A percentile compares a stretch with the other conserved stretches of the same genome.
These are phyloP conservation scores for Allomyces javanicus DNA, from an alignment of 192 early-diverging fungal species.

Conservation along the genomic window DNA sequence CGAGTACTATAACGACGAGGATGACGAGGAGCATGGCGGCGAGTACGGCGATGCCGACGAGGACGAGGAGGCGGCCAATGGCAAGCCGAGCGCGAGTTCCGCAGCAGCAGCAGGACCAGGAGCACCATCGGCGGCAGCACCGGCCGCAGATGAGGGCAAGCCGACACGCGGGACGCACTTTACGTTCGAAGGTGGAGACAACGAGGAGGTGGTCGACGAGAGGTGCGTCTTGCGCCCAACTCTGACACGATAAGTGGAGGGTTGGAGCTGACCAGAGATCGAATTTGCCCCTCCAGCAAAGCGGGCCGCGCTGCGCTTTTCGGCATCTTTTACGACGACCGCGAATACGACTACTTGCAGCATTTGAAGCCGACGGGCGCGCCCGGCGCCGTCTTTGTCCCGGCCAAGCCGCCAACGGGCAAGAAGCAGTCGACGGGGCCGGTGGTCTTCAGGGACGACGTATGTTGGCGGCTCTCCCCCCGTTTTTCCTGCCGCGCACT, in stretches of 20 bases:
- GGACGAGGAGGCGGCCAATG: not conserved
- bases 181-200: no score
- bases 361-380: slow-evolving; percentile 70
- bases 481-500: no score
- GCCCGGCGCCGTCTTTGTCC: slow-evolving; percentile 56
- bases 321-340: slow-evolving; percentile 79
- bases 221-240: no score
- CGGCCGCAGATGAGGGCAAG: no score
- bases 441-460: slow-evolving; percentile 5
- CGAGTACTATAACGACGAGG: slow-evolving; percentile 15
- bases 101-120: no score
- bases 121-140: no score
- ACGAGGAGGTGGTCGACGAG: no score
- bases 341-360: slow-evolving; percentile 84
- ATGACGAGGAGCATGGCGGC: slow-evolving; percentile 14
- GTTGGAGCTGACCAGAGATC: no score
- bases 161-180: no score
- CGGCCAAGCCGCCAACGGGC: slow-evolving; percentile 36
- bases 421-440: slow-evolving; percentile 20
- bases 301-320: slow-evolving; percentile 63
- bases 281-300: no score
- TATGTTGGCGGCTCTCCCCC: not conserved
- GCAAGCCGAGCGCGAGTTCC: no score
- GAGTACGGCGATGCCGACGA: slow-evolving; percentile 9
- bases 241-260: no score